phyloP scores from a whole-genome alignment of 2,329 filamentous ascomycete genomes.

The Paraphoma sp. region DNA sequence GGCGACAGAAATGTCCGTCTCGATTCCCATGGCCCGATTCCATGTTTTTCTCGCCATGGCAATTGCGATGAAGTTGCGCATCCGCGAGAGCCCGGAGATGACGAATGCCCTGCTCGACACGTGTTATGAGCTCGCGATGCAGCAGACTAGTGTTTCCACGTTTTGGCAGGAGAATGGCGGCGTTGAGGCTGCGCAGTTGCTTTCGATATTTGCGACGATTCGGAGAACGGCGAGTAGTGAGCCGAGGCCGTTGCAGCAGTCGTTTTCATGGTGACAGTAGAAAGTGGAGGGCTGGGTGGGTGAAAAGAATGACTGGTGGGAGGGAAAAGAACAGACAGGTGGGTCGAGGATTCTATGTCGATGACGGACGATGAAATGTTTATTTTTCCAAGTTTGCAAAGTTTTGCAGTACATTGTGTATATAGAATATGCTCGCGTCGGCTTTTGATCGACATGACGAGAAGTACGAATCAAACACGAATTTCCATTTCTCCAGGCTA shows the following conservation, averaged over 20 bases:
- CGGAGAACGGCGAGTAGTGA: constrained; percentile 24
- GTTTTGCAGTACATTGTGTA: constrained; percentile 1
- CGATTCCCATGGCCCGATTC: constrained; percentile 43
- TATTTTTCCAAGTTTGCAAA: not conserved
- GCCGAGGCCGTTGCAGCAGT: constrained; percentile 32
- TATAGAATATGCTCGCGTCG: constrained; percentile 10
- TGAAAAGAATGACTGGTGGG: too few relatives aligned
- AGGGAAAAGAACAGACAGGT: too few relatives aligned
- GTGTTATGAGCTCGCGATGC: constrained; percentile 47
- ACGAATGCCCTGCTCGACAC: constrained; percentile 43
- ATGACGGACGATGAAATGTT: not conserved
- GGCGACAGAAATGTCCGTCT: constrained; percentile 22
- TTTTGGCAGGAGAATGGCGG: constrained; percentile 46
- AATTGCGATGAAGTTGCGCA: constrained; percentile 44
- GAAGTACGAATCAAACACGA: not conserved
- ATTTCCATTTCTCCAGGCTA: not conserved
- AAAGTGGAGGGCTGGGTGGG: too few relatives aligned
- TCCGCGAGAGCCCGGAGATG: constrained; percentile 34
- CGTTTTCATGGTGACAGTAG: constrained; percentile 43
- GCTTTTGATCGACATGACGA: constrained; percentile 6
- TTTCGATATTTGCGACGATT: constrained; percentile 42
- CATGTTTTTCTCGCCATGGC: constrained; percentile 48
- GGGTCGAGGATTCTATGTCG: not conserved
- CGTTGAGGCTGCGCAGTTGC: constrained; percentile 40
- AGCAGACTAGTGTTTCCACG: constrained; percentile 33